A percentile compares a stretch with the other conserved stretches of the same genome.
Evolutionary conservation across 2,329 filamentous ascomycete genomes (phyloP).

Genomic region (Nectriaceae sp.): DNA sequence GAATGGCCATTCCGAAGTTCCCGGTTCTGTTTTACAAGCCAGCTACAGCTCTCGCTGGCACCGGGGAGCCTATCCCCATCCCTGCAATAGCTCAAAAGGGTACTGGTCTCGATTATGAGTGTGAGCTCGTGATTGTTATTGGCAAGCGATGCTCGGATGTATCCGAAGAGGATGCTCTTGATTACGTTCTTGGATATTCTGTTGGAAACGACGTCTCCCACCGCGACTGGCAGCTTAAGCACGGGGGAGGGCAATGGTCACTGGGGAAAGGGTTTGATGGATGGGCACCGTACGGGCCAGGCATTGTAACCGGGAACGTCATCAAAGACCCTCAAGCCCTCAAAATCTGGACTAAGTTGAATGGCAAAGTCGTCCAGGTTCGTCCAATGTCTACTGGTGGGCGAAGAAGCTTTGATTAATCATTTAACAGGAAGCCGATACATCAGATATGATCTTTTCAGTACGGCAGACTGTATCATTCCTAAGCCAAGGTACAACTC

Average conservation of each 20-base stretch:
- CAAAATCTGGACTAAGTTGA: conserved; percentile 58
- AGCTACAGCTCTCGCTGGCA: conserved; percentile 64
- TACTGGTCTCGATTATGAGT: conserved; percentile 76
- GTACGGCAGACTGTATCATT: conserved; percentile 61
- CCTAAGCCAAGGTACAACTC: conserved; percentile 61
- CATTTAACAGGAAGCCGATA: conserved; percentile 48
- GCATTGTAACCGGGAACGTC: conserved; percentile 61
- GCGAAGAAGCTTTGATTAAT: conserved; percentile 2
- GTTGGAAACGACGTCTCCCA: conserved; percentile 81
- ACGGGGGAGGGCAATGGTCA: conserved; percentile 69
- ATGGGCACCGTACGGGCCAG: conserved; percentile 74
- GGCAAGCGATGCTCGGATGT: conserved; percentile 68
- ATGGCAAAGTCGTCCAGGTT: conserved; percentile 59
- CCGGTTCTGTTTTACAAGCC: conserved; percentile 72
- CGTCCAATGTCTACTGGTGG: background rate
- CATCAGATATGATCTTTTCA: conserved; percentile 64
- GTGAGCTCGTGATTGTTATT: conserved; percentile 74
- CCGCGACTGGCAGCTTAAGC: conserved; percentile 73
- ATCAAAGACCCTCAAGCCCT: conserved; percentile 60
- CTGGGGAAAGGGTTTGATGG: conserved; percentile 75
- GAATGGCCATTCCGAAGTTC: conserved; percentile 68
- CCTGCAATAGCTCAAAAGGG: conserved; percentile 64
- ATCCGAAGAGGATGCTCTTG: conserved; percentile 63
- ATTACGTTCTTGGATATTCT: conserved; percentile 73
- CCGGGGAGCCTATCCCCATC: conserved; percentile 66